Base-by-base conservation (phyloP, 1,284 basidiomycete species). In the Malassezia dermatis region DNA sequence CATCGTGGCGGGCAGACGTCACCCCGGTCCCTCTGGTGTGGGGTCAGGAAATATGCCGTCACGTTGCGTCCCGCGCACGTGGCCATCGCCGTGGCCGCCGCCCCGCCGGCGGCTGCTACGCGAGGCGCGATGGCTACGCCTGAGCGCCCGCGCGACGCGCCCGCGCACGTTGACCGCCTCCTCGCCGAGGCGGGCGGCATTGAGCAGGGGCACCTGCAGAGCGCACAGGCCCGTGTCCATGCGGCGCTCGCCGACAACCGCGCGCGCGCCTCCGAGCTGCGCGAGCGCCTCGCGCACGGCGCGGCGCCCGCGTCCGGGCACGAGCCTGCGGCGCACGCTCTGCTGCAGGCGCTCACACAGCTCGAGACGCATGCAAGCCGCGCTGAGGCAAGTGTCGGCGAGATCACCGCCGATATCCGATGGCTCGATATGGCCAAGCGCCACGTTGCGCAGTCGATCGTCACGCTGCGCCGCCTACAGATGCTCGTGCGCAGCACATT, bases 321-420 rank as follows among this genome's bases (percentile, higher is more conserved):
- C 13, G 40, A 24, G 15, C 48, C 32, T n/a, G 26, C 24, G 8
- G 35, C 40, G 15, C 43, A 59, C 21, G 51, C 60, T 69, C 80
- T 96, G 10, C 81, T 96, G 53, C 83, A 85, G 27, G 89, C 95
- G 77, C 90, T 95, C 82, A 88, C 86, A 23, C 84, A 85, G 50
- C 95, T 96, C 63, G 82, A 89, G 32, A 89, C 94, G 75, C 93
- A 95, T 75, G 71, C 73, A 10, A 50, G 64, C 10, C 62, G 67
- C 75, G 90, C 89, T 11, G 93, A 98, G 73, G 88, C 88, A 1
- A 89, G 95, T 44, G 94, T 98, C 31, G 82, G 86, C 56, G 84
- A 89, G 59, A 94, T 98, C 65, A 99, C 94, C 5, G 85, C 88
- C 63, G 94, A 99, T 75, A 96, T 99, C 53, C 89, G 95, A 73